Conservation (phyloP, 495 filamentous ascomycete genomes). For the Annulohypoxylon stygium region DNA sequence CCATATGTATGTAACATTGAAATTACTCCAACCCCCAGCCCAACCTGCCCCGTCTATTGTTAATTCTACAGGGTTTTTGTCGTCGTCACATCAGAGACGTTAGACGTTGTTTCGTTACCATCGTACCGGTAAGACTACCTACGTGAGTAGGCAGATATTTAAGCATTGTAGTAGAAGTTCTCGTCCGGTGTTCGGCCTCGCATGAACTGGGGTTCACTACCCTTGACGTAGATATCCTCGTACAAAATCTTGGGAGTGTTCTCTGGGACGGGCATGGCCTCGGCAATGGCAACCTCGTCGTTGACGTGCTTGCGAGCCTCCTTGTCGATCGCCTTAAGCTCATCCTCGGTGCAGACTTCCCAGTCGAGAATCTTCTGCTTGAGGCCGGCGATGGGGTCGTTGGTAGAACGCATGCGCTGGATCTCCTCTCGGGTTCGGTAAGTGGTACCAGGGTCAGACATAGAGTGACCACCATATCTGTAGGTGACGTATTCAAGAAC, state of each 20-base stretch:
- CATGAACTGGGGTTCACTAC: conserved; percentile 90
- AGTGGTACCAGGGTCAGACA: conserved; percentile 99
- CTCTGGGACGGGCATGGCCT: conserved; percentile 86
- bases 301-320: conserved; percentile 85
- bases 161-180: conserved; percentile 80
- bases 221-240: conserved; percentile 97
- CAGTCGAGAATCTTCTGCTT: conserved; percentile 98
- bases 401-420: conserved; percentile 97
- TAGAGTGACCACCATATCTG: conserved; percentile 98
- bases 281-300: conserved; percentile 89
- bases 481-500: conserved; percentile 99
- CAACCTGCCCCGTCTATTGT: conserved; percentile 46
- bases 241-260: conserved; percentile 81
- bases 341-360: conserved; percentile 92
- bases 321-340: conserved; percentile 96
- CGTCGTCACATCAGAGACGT: conserved; percentile 19
- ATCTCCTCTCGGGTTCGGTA: conserved; percentile 99
- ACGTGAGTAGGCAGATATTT: conserved; percentile 15
- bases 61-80: conserved; percentile 46
- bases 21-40: conserved; percentile 44
- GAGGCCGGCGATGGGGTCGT: conserved; percentile 97
- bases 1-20: neutral
- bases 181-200: conserved; percentile 91
- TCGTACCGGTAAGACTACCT: neutral
- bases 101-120: conserved; percentile 11